Evolutionary conservation across 768 basidiomycete species (phyloP).

Genomic region (Macrocybe gigantea): DNA sequence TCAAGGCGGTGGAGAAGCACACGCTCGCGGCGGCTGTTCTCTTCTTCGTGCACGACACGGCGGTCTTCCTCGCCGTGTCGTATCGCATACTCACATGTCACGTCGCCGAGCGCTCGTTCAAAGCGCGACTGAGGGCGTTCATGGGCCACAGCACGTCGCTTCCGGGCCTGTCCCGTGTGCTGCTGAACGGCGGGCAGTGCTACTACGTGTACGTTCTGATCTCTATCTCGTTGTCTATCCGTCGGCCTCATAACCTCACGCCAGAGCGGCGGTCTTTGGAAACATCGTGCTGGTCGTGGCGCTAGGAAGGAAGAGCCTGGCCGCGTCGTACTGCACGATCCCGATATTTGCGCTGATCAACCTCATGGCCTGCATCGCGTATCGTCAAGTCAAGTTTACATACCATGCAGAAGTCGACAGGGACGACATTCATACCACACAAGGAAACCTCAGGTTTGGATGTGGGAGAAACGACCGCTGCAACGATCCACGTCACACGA

Average conservation of each 20-base stretch:
- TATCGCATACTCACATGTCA: conserved; percentile 13
- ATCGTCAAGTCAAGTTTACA: conserved; percentile 5
- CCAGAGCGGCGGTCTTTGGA: conserved; percentile 8
- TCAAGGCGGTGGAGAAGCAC: conserved; percentile 8
- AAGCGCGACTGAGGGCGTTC: conserved; percentile 4
- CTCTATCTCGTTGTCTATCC: background rate
- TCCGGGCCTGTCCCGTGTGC: conserved; percentile 17
- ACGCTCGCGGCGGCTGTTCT: conserved; percentile 12
- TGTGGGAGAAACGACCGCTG: no score
- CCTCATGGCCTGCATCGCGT: conserved; percentile 8
- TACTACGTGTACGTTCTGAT: conserved; percentile 25
- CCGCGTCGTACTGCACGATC: background rate
- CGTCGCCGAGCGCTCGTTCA: conserved; percentile 1
- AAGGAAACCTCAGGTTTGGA: no score
- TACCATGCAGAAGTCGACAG: no score
- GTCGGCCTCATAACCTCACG: background rate
- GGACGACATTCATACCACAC: no score
- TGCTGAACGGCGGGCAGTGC: conserved; percentile 22
- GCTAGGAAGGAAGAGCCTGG: background rate
- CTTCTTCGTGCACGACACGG: conserved; percentile 20
- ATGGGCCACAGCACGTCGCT: conserved; percentile 11
- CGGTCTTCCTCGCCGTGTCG: conserved; percentile 25
- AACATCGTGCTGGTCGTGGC: conserved; percentile 3
- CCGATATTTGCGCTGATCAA: conserved; percentile 2
- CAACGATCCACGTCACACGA: no score